Evolutionary conservation across 1,284 basidiomycete genomes (phyloP), one percentile per base, ranked within the genome.

Genomic region (Ceratobasidium sp.): DNA sequence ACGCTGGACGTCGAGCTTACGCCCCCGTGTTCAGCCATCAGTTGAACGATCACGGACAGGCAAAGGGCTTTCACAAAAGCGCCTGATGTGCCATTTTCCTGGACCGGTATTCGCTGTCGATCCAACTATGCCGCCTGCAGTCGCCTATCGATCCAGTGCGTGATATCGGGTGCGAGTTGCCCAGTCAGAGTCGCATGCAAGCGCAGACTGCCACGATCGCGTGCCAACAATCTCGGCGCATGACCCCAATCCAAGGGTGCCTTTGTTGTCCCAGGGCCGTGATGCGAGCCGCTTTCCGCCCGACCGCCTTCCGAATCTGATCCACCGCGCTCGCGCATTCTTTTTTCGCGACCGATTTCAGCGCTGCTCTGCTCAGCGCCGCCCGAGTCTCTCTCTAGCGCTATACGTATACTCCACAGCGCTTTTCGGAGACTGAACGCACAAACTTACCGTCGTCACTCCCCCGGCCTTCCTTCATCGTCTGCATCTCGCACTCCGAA

Each of bases 61-160:
- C 69, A 74, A 37, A 53, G 71, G 60, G 56, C 39, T 49, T 35
- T 26, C 23, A 37, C 31, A 64, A 73, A 73, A 73, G 69, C 69
- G 69, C 56, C 39, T 73, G 69, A 65, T 75, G 71, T 75, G 68
- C 71, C 71, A 31, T 75, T 64, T 75, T 75, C 71, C 71, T 75
- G 71, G 71, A 64, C 61, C 60, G 45, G 58, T 47, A 63, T 73
- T 61, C 58, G 33, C 39, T 61, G 69, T 63, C 69, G 58, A 73
- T 58, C 35, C 47, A 73, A 37, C 53, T 15, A 23, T 39, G 23
- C 17, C 42, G 6, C 28, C 37, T 8, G 33, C n/a, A 51, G 26
- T 37, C 54, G 54, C 68, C 54, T 73, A 73, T 73, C 69, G 61
- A 64, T 75, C 60, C 56, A 42, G 49, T 60, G 61, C 71, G 49